A percentile compares a stretch with the other conserved stretches of the same genome.
Conservation (phyloP, 140 eudicot genomes). For the Stevia rebaudiana region DNA sequence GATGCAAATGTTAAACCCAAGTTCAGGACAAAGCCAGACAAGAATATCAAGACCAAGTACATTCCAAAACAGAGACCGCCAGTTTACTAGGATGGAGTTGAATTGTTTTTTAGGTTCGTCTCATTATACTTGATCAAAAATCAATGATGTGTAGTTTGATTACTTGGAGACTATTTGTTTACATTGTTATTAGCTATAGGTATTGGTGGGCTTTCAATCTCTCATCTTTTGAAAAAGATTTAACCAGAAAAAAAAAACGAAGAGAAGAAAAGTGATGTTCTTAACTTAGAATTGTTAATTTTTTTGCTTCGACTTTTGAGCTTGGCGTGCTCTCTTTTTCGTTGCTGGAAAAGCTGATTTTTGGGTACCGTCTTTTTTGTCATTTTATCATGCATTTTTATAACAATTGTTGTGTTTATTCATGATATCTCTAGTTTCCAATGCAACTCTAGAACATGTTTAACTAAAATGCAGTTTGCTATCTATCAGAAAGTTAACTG, state of each 20-base stretch:
- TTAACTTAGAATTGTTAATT: constrained; percentile 13
- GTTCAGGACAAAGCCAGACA: constrained; percentile 27
- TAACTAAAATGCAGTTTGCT: background rate
- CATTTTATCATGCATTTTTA: background rate
- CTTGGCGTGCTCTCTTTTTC: background rate
- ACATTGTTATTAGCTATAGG: constrained; percentile 27
- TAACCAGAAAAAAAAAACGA: constrained; percentile 26
- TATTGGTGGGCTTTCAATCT: constrained; percentile 24
- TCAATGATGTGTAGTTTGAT: constrained; percentile 31
- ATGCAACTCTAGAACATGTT: background rate
- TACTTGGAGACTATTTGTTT: constrained; percentile 4
- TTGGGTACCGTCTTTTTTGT: background rate
- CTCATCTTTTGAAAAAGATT: constrained; percentile 22
- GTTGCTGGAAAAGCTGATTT: background rate
- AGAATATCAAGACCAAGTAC: constrained; percentile 32
- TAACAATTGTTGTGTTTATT: background rate
- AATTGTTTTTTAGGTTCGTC: constrained; percentile 19
- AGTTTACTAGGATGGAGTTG: constrained; percentile 19
- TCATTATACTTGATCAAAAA: constrained; percentile 26
- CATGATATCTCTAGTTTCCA: background rate
- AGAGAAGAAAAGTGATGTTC: constrained; percentile 6
- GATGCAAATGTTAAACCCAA: constrained; percentile 21
- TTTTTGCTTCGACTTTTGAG: background rate
- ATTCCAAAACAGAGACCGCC: constrained; percentile 32
- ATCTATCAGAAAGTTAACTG: background rate